Base-by-base conservation (phyloP, 257 asterid species). In the Solanum lignicaule region DNA sequence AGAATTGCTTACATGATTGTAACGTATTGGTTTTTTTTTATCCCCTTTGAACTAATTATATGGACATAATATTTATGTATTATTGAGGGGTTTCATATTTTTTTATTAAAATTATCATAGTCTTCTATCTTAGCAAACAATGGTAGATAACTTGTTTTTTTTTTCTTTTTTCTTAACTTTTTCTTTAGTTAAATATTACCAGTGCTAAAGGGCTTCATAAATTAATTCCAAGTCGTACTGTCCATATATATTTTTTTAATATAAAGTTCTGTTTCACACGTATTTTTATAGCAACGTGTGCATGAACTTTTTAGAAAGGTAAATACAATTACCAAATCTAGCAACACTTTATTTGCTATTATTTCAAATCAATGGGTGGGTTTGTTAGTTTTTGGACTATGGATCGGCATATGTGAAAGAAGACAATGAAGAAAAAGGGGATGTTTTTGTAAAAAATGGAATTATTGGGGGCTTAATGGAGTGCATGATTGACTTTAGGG, bases 321-420 rank as follows among this genome's bases (percentile, higher is more conserved):
- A n/a, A 76, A 76, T 39, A 43, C 83, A 66, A 85, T n/a, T 12
- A 32, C 39, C 55, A 78, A 87, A 87, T 87, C 91, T 87, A 83
- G 79, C 60, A 78, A 84, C 62, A 33, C 43, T 55, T 25, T 52
- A 84, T 31, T 13, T 8, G 76, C 13, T 46, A 79, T 66, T 88
- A 52, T 76, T 83, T 65, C 62, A 83, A 15, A 86, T 83, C 58
- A 73, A 88, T 91, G 91, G 92, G 88, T 43, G 73, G 90, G 35
- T 79, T 79, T 79, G 85, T 36, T 43, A 27, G 84, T 27, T 8
- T 90, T 89, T 92, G 92, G 86, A 87, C 78, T 14, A n/a, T 39
- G 52, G 35, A n/a, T 36, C 3, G 58, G 12, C 87, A 78, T 85
- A 46, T 71, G 25, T 21, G 76, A 81, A 55, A 43, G 86, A 88